Base-by-base conservation (phyloP, 148 eudicot genomes). In the Linanthus parryae region DNA sequence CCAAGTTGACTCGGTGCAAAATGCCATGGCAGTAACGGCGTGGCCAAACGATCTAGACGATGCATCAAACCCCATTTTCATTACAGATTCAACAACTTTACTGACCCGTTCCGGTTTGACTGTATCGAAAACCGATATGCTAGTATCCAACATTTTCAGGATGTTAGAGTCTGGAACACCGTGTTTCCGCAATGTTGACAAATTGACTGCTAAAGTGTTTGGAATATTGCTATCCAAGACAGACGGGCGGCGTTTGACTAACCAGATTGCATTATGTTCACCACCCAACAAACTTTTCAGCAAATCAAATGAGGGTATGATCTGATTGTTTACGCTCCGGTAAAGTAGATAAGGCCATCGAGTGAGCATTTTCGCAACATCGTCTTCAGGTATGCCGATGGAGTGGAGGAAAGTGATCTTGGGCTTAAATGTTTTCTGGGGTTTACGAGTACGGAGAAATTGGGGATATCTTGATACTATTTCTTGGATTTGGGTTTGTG, bases 31-130 rank as follows among this genome's bases (percentile, higher is more conserved):
- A 24, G 10, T 15, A 9, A 45, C 29, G 2, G 49, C 49, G 14
- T 45, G 29, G 28, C 25, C 49, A 45, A 45, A 45, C 22, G 49
- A 45, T 10, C 28, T 1, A 16, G 29, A 45, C 28, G 27, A 21
- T 23, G 50, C 16, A 17, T 46, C 30, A 46, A 46, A 46, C 2
- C 50, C 50, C 50, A 46, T 22, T 10, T 45, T 14, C 14, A 45
- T 21, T 11, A 45, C 49, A 0, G 28, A 0, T 18, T 15, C 15
- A 11, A 46, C 50, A 46, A 23, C 16, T 46, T 23, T 46, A 28
- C 30, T 23, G 8, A 46, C 23, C 3, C 5, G 8, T 16, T 24
- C n/a, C 11, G 50, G 50, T 8, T 23, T 46, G 2, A 31, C 26
- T 11, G 8, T 23, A 4, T 28, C 50, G 26, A 28, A 22, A 23